These are phyloP conservation scores for Lactarius sp. DNA, from an alignment of 768 basidiomycete genomes.

Conservation along the genomic window DNA sequence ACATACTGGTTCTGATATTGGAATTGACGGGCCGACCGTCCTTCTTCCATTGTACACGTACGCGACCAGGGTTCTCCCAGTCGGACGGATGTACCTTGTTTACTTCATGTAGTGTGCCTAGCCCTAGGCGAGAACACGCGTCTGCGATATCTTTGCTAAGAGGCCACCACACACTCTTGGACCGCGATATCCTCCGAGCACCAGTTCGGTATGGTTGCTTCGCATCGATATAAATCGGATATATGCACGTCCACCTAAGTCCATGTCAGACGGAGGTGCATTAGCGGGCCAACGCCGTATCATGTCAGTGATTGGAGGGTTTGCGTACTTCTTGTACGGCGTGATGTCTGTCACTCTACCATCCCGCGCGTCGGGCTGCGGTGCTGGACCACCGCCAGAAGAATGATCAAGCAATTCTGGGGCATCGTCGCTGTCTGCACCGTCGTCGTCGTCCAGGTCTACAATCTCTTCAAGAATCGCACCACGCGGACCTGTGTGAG, in stretches of 20 bases:
- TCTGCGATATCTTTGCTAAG: constrained; percentile 89
- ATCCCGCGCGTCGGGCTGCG: constrained; percentile 22
- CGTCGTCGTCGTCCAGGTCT: constrained; percentile 47
- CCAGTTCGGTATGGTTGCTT: constrained; percentile 84
- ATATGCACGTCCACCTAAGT: constrained; percentile 88
- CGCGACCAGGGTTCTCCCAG: constrained; percentile 97
- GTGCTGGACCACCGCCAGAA: constrained; percentile 47
- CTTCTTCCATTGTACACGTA: constrained; percentile 90
- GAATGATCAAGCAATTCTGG: constrained; percentile 41
- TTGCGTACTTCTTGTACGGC: constrained; percentile 73
- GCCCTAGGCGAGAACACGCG: constrained; percentile 68
- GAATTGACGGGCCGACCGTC: constrained; percentile 63
- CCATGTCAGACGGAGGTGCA: constrained; percentile 14
- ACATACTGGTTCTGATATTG: constrained; percentile 71
- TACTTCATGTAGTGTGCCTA: constrained; percentile 83
- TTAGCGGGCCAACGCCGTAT: constrained; percentile 14
- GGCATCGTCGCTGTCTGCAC: constrained; percentile 26
- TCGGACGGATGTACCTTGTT: constrained; percentile 89
- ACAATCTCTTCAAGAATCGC: constrained; percentile 67
- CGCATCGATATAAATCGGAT: constrained; percentile 95
- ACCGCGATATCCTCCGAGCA: constrained; percentile 72
- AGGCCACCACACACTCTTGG: constrained; percentile 90
- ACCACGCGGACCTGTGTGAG: constrained; percentile 62
- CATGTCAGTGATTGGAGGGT: constrained; percentile 12
- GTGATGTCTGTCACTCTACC: constrained; percentile 60